Evolutionary conservation across 164 flowering plant species (phyloP).

Genomic region (Vitis labrusca): DNA sequence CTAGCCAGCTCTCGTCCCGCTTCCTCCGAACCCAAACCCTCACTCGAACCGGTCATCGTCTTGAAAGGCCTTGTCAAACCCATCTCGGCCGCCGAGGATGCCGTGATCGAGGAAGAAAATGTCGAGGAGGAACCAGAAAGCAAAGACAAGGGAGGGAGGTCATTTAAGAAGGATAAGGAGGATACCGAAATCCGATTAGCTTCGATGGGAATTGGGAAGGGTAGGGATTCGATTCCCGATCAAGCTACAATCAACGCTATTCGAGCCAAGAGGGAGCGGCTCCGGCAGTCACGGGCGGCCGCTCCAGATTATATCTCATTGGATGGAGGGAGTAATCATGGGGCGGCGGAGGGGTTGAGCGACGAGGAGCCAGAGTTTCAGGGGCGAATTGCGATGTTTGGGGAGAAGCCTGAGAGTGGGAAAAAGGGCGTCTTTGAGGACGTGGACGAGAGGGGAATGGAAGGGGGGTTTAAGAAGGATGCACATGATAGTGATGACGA

Average conservation of each 20-base stretch:
- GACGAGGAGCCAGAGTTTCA: conserved; percentile 91
- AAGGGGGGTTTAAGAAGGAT: conserved; percentile 21
- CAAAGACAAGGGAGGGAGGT: conserved; percentile 12
- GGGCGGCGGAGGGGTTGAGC: conserved; percentile 68
- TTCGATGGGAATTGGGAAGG: conserved; percentile 38
- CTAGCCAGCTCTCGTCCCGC: conserved; percentile 43
- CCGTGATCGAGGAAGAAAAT: conserved; percentile 16
- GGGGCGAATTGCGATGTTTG: conserved; percentile 70
- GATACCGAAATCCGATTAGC: conserved; percentile 39
- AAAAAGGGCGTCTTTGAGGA: conserved; percentile 79
- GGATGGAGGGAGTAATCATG: conserved; percentile 76
- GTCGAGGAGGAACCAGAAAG: conserved; percentile 2
- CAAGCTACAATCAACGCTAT: conserved; percentile 68
- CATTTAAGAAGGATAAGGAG: conserved; percentile 23
- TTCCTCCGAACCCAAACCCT: conserved; percentile 22
- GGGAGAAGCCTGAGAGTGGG: conserved; percentile 45
- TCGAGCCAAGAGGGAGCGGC: conserved; percentile 74
- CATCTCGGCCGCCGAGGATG: conserved; percentile 13
- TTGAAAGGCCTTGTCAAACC: conserved; percentile 81
- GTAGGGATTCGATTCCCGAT: conserved; percentile 47
- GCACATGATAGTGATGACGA: conserved; percentile 50
- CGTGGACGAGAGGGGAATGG: conserved; percentile 37
- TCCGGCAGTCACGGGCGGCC: conserved; percentile 60
- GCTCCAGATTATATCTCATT: conserved; percentile 80
- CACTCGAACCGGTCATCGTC: conserved; percentile 65